Evolutionary conservation across 345 rosid genomes (phyloP).

Genomic region (Camelina laxa): DNA sequence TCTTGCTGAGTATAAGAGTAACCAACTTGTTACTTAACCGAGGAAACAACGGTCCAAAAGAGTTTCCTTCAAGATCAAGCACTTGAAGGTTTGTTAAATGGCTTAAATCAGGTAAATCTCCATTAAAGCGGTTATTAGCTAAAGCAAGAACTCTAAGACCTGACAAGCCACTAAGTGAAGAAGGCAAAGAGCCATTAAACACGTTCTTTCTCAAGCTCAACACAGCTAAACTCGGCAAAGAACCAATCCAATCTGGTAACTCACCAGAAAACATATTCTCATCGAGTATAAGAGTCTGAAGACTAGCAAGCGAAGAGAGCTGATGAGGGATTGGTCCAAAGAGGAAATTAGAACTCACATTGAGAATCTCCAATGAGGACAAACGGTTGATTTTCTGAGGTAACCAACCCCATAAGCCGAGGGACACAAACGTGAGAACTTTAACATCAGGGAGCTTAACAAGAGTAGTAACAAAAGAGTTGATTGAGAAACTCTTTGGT

Average conservation of each 20-base stretch:
- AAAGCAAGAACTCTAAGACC: slow-evolving; percentile 82
- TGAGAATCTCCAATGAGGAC: slow-evolving; percentile 76
- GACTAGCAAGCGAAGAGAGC: slow-evolving; percentile 59
- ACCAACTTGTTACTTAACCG: slow-evolving; percentile 70
- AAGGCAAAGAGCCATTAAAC: slow-evolving; percentile 76
- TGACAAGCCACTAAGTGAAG: slow-evolving; percentile 61
- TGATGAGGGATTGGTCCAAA: slow-evolving; percentile 69
- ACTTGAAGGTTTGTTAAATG: slow-evolving; percentile 81
- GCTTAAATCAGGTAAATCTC: slow-evolving; percentile 73
- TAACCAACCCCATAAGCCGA: slow-evolving; percentile 91
- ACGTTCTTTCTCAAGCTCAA: slow-evolving; percentile 76
- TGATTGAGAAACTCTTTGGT: slow-evolving; percentile 73
- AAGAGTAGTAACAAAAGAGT: slow-evolving; percentile 77
- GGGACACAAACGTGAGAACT: slow-evolving; percentile 81
- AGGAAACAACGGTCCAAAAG: slow-evolving; percentile 79
- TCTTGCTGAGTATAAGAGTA: slow-evolving; percentile 72
- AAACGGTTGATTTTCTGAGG: slow-evolving; percentile 72
- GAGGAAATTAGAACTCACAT: slow-evolving; percentile 78
- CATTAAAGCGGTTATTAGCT: slow-evolving; percentile 74
- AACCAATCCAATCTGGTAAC: slow-evolving; percentile 69
- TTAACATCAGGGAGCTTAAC: slow-evolving; percentile 74
- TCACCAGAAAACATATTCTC: slow-evolving; percentile 73
- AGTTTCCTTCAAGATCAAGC: slow-evolving; percentile 85
- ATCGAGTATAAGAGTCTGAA: slow-evolving; percentile 84
- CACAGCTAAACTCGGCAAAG: slow-evolving; percentile 63